These are phyloP conservation scores for Capsicum baccatum DNA, from an alignment of 257 asterid genomes.

Conservation along the genomic window DNA sequence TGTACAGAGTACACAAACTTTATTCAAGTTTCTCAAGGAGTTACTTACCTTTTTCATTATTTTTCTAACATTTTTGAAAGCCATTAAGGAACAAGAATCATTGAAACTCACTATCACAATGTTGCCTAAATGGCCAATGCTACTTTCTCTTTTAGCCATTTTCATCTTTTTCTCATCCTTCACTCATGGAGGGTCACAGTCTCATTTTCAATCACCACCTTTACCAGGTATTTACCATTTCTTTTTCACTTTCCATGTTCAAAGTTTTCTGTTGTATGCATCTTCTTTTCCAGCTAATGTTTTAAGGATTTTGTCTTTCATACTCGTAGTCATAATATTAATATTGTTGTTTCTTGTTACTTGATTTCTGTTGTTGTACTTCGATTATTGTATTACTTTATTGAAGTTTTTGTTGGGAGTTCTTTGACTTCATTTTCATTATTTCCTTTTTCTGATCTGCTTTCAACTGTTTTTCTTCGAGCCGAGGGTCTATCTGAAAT, in stretches of 20 bases:
- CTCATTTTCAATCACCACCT: conserved; percentile 38
- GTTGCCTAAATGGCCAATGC: conserved; percentile 39
- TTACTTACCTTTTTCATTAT: conserved; percentile 13
- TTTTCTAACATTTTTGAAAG: conserved; percentile 8
- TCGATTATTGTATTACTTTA: background rate
- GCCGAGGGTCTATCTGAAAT: no score
- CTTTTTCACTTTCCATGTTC: background rate
- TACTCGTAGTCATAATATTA: background rate
- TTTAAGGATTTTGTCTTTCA: background rate
- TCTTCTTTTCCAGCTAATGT: background rate
- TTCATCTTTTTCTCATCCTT: conserved; percentile 36
- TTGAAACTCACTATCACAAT: conserved; percentile 33
- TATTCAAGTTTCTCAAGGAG: background rate
- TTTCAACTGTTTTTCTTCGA: background rate
- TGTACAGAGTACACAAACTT: conserved; percentile 1
- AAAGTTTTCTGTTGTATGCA: background rate
- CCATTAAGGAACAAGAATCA: background rate
- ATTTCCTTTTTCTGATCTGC: background rate
- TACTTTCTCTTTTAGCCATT: conserved; percentile 37
- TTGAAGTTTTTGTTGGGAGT: background rate
- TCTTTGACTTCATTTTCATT: background rate
- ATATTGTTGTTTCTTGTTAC: background rate
- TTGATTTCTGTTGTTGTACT: background rate
- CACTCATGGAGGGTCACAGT: conserved; percentile 34
- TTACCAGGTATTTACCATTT: conserved; percentile 44